phyloP scores from a whole-genome alignment of 371 early-diverging fungal genomes.

The Dichotomocladium elegans region DNA sequence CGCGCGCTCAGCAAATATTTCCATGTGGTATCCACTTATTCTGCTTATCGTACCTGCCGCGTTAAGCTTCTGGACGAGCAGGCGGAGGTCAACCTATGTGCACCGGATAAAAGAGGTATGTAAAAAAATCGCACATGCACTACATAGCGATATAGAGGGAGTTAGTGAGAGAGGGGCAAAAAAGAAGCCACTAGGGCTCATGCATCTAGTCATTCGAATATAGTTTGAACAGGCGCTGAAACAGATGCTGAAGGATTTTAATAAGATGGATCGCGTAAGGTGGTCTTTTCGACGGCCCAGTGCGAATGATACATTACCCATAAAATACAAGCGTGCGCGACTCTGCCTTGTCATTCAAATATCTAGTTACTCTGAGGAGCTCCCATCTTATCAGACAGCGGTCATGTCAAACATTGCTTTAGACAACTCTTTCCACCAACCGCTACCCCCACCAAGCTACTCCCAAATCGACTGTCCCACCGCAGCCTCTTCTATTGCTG shows the following conservation, averaged over 20 bases:
- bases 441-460: slow-evolving; percentile 19
- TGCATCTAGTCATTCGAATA: background rate
- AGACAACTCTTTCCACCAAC: background rate
- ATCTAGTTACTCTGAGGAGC: slow-evolving; percentile 17
- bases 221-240: slow-evolving; percentile 37
- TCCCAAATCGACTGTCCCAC: slow-evolving; percentile 5
- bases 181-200: background rate
- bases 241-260: slow-evolving; percentile 31
- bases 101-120: slow-evolving; percentile 28
- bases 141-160: background rate
- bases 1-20: slow-evolving; percentile 34
- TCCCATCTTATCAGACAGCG: slow-evolving; percentile 37
- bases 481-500: background rate
- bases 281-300: slow-evolving; percentile 25
- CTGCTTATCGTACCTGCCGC: slow-evolving; percentile 33
- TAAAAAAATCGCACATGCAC: background rate
- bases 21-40: slow-evolving; percentile 47
- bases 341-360: slow-evolving; percentile 32
- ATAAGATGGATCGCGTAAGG: slow-evolving; percentile 22
- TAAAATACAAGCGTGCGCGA: slow-evolving; percentile 12
- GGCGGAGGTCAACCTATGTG: slow-evolving; percentile 22
- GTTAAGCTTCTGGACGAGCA: slow-evolving; percentile 39
- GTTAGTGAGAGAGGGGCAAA: background rate
- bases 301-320: slow-evolving; percentile 5
- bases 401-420: background rate